Evolutionary conservation across 2,329 filamentous ascomycete genomes (phyloP).

Genomic region (Penicillium sp.): DNA sequence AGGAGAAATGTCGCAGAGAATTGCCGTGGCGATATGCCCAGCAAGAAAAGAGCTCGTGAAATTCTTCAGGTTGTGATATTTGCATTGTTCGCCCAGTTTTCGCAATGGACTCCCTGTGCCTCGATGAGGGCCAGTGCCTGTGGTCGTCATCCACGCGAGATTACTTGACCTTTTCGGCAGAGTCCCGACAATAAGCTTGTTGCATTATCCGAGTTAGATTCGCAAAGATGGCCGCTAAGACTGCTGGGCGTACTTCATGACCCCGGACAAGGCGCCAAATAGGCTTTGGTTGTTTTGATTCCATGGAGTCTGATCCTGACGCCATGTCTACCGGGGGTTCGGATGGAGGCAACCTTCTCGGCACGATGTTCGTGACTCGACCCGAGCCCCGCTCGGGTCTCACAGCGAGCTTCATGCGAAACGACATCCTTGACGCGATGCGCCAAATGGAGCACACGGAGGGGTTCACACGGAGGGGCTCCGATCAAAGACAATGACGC

Average conservation of each 20-base stretch:
- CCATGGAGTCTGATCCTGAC: constrained; percentile 2
- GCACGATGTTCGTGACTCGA: background rate
- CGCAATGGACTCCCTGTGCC: too few species aligned
- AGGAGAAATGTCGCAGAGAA: background rate
- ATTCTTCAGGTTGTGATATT: too few species aligned
- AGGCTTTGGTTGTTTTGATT: background rate
- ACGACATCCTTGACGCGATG: background rate
- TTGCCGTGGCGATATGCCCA: too few species aligned
- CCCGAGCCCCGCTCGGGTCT: background rate
- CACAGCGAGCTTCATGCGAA: background rate
- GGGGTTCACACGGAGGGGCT: constrained; percentile 7
- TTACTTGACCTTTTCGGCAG: background rate
- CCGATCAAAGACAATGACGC: background rate
- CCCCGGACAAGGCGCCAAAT: background rate
- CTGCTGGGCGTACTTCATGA: background rate
- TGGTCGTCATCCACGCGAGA: too few species aligned
- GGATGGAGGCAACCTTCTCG: background rate
- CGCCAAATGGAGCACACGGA: background rate
- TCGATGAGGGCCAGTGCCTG: too few species aligned
- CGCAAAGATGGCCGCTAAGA: background rate
- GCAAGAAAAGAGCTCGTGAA: too few species aligned
- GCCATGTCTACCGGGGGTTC: background rate
- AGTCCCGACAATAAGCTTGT: background rate
- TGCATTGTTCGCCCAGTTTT: too few species aligned
- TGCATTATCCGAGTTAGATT: background rate